Evolutionary conservation across 2,329 filamentous ascomycete genomes (phyloP), one percentile per base, ranked within the genome.

Genomic region (Talaromyces sp.): DNA sequence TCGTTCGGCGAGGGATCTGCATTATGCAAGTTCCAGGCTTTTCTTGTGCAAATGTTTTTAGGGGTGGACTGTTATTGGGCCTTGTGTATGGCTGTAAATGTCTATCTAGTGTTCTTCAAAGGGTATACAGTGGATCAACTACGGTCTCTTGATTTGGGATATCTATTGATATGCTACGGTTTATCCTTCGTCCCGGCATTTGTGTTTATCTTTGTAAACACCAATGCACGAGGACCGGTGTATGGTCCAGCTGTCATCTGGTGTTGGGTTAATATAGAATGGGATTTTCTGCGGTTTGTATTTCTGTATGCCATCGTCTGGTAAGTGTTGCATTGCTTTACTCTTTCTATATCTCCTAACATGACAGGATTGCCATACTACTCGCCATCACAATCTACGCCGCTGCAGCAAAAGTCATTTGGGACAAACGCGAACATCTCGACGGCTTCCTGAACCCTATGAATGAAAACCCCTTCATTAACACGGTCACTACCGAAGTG

Each of bases 41-140:
- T 92, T 68, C 75, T 94, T 10, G 90, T 94, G 67, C 91, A 94
- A 73, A 67, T 67, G 65, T 62, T 67, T 74, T 85, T 90, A 81
- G 87, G 87, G 2, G 89, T 89, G 6, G 89, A 91, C 77, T 86
- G 87, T 1, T 83, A 88, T 56, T 92, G 88, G 89, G 89, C 89
- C 1, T 80, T 92, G 64, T 87, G 88, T 63, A 93, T 94, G 90
- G 89, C 90, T 0, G 81, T 87, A 68, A 94, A 93, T 72, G 90
- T 93, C 43, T 90, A 90, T 73, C 78, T 93, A 11, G 91, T 90
- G 0, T 90, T 93, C 71, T 92, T 91, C 75, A 82, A 81, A 70
- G 89, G 88, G 63, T 92, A 87, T 69, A 86, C 89, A 65, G 85
- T 87, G 1, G 75, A 81, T 7, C 82, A 84, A 58, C 79, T 93